phyloP scores from a whole-genome alignment of 1,284 basidiomycete species.

The Kalmanozyma brasiliensis region DNA sequence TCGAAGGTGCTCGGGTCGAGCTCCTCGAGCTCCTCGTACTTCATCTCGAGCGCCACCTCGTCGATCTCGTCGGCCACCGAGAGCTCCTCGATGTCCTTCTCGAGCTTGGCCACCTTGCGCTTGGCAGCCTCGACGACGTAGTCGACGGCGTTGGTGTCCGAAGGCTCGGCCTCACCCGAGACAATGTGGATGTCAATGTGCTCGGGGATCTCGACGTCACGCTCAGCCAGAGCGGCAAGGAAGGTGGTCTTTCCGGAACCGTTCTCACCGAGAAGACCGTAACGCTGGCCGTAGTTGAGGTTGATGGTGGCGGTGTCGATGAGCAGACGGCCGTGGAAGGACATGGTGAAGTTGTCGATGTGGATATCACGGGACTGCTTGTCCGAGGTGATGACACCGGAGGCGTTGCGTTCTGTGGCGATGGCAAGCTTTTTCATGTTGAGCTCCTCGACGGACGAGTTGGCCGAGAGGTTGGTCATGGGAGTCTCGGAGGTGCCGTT shows the following conservation, averaged over 20 bases:
- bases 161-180: conserved; percentile 92
- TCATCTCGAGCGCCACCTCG: conserved; percentile 83
- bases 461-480: conserved; percentile 58
- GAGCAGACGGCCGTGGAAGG: conserved; percentile 94
- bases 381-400: conserved; percentile 91
- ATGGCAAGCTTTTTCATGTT: conserved; percentile 67
- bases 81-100: conserved; percentile 93
- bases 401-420: conserved; percentile 66
- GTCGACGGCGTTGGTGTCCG: conserved; percentile 94
- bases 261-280: conserved; percentile 95
- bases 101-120: conserved; percentile 93
- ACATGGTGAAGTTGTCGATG: conserved; percentile 93
- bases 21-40: conserved; percentile 97
- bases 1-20: conserved; percentile 95
- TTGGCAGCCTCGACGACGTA: conserved; percentile 93
- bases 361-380: conserved; percentile 93
- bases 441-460: conserved; percentile 52
- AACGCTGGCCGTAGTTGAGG: conserved; percentile 95
- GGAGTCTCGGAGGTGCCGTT: conserved; percentile 51
- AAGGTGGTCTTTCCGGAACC: conserved; percentile 90
- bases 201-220: conserved; percentile 88
- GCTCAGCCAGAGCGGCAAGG: conserved; percentile 64
- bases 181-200: conserved; percentile 99
- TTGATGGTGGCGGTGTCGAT: conserved; percentile 88
- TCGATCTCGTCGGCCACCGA: conserved; percentile 89